These are phyloP conservation scores for Dimocarpus longan DNA, from an alignment of 345 rosid species.

Conservation along the genomic window DNA sequence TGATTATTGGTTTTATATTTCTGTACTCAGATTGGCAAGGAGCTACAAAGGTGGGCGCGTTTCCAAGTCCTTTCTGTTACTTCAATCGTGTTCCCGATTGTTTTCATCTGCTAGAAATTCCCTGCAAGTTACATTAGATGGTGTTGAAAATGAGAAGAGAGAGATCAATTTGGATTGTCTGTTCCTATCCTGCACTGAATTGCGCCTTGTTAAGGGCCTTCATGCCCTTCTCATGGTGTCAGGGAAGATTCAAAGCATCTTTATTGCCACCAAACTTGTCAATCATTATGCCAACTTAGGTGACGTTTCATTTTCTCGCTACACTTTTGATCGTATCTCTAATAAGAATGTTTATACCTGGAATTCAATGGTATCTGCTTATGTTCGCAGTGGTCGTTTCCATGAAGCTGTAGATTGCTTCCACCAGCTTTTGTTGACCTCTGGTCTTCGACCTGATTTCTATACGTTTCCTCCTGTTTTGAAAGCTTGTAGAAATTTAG, in stretches of 20 bases:
- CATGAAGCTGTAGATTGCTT: slow-evolving; percentile 48
- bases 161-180: slow-evolving; percentile 37
- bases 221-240: slow-evolving; percentile 52
- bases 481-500: slow-evolving; percentile 51
- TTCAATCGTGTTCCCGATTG: slow-evolving; percentile 20
- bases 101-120: slow-evolving; percentile 35
- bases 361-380: slow-evolving; percentile 61
- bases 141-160: slow-evolving; percentile 12
- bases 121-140: slow-evolving; percentile 24
- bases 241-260: slow-evolving; percentile 28
- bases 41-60: slow-evolving; percentile 40
- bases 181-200: slow-evolving; percentile 41
- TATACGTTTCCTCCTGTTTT: slow-evolving; percentile 59
- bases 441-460: slow-evolving; percentile 62
- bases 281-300: slow-evolving; percentile 47
- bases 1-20: not conserved
- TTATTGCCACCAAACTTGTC: slow-evolving; percentile 45
- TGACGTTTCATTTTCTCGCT: slow-evolving; percentile 32
- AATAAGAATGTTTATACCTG: slow-evolving; percentile 54
- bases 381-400: slow-evolving; percentile 37
- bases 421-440: slow-evolving; percentile 37
- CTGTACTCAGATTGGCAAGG: slow-evolving; percentile 35
- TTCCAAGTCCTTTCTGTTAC: slow-evolving; percentile 22
- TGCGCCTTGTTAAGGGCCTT: slow-evolving; percentile 37
- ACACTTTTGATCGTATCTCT: slow-evolving; percentile 41